Conservation (phyloP, 345 rosid species). For the Citrus maxima region DNA sequence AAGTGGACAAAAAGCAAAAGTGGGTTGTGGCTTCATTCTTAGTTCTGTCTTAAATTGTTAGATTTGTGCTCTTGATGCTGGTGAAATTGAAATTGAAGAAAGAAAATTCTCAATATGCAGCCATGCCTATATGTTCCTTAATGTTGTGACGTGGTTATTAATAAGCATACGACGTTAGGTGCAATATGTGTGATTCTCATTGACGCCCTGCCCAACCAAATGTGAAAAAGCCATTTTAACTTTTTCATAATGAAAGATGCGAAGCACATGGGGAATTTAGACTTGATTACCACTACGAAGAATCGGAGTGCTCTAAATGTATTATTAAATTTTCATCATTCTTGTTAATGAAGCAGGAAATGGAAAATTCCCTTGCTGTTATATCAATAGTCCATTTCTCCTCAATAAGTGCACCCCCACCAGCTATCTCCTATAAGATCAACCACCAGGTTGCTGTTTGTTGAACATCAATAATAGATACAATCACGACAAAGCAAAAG, state of each 20-base stretch:
- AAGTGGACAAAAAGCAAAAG: background rate
- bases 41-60: background rate
- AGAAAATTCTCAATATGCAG: background rate
- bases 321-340: background rate
- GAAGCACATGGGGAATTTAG: background rate
- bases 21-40: background rate
- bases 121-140: background rate
- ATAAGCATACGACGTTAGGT: background rate
- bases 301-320: no score
- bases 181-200: background rate
- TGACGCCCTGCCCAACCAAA: background rate
- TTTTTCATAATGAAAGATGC: background rate
- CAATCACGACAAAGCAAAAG: background rate
- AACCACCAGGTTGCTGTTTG: background rate
- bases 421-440: background rate
- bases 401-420: background rate
- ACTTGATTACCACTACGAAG: no score
- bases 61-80: background rate
- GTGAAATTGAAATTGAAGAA: background rate
- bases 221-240: background rate
- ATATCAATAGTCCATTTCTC: background rate
- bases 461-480: background rate
- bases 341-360: background rate
- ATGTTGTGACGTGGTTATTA: background rate
- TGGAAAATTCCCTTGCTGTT: background rate